Conservation (phyloP, 2,329 filamentous ascomycete species). For the Ophiostoma quercus region DNA sequence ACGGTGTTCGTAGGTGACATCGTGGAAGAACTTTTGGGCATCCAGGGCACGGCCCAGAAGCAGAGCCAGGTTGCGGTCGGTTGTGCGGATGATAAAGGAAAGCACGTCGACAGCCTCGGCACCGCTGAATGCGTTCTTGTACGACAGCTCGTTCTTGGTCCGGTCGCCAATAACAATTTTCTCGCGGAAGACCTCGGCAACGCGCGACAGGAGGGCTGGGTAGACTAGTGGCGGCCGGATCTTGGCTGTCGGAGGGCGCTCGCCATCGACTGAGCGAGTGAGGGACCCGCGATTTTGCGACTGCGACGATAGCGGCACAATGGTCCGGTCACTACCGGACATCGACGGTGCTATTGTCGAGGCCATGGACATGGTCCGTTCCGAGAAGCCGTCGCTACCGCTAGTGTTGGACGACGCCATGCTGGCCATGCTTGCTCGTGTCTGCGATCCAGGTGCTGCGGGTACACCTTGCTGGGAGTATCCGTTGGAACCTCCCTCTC, state of each 20-base stretch:
- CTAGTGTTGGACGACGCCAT: constrained; percentile 23
- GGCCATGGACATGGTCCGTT: constrained; percentile 83
- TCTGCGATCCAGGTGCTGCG: constrained; percentile 43
- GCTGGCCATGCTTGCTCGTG: constrained; percentile 47
- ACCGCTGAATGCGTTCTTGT: constrained; percentile 95
- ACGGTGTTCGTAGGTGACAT: constrained; percentile 95
- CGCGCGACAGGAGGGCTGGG: constrained; percentile 85
- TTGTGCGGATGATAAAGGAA: constrained; percentile 94
- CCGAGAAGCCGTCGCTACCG: constrained; percentile 32
- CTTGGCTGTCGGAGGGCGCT: constrained; percentile 55
- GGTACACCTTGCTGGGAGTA: constrained; percentile 36
- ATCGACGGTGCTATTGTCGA: constrained; percentile 68
- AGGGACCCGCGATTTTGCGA: constrained; percentile 50
- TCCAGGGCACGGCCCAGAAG: constrained; percentile 87
- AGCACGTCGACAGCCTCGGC: constrained; percentile 93
- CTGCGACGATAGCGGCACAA: constrained; percentile 21
- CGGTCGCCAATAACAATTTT: constrained; percentile 80
- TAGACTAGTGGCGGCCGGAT: constrained; percentile 81
- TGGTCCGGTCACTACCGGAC: constrained; percentile 52
- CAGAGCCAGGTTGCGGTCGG: constrained; percentile 87
- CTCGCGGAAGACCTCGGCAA: constrained; percentile 86
- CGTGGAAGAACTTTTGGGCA: constrained; percentile 98
- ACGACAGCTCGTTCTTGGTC: constrained; percentile 93
- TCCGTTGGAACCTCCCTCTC: constrained; percentile 33
- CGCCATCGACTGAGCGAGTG: constrained; percentile 48